Evolutionary conservation across 1,284 basidiomycete genomes (phyloP).

Genomic region (Malassezia nana): DNA sequence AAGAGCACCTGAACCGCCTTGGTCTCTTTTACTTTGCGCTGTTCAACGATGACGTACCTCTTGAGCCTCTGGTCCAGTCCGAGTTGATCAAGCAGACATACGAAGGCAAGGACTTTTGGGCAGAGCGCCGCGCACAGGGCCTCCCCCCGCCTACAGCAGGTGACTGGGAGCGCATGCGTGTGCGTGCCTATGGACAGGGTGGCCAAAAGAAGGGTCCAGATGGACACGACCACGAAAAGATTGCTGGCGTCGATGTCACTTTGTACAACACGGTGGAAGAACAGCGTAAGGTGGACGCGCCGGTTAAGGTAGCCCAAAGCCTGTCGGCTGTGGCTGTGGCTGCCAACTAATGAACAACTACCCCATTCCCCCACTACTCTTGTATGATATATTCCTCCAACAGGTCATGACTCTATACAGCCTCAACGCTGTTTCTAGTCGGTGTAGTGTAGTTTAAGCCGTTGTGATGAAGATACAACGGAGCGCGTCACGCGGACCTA

Average conservation of each 20-base stretch:
- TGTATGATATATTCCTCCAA: constrained; percentile 52
- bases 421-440: constrained; percentile 10
- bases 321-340: neutral
- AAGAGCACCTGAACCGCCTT: constrained; percentile 47
- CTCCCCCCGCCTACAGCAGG: constrained; percentile 36
- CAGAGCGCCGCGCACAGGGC: constrained; percentile 19
- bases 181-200: constrained; percentile 42
- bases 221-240: constrained; percentile 41
- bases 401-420: neutral
- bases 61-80: constrained; percentile 43
- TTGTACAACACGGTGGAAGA: constrained; percentile 23
- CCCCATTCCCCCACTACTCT: neutral
- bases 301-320: neutral
- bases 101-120: constrained; percentile 31
- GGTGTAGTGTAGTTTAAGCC: neutral
- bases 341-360: neutral
- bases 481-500: neutral
- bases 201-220: constrained; percentile 36
- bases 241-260: constrained; percentile 33
- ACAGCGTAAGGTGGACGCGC: neutral
- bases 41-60: constrained; percentile 46
- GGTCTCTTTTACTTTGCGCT: constrained; percentile 51
- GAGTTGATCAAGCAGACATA: constrained; percentile 38
- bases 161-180: constrained; percentile 41
- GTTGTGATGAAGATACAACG: neutral